Conservation (phyloP, 1,139 yeast genomes). For the Yamadazyma taylorii region DNA sequence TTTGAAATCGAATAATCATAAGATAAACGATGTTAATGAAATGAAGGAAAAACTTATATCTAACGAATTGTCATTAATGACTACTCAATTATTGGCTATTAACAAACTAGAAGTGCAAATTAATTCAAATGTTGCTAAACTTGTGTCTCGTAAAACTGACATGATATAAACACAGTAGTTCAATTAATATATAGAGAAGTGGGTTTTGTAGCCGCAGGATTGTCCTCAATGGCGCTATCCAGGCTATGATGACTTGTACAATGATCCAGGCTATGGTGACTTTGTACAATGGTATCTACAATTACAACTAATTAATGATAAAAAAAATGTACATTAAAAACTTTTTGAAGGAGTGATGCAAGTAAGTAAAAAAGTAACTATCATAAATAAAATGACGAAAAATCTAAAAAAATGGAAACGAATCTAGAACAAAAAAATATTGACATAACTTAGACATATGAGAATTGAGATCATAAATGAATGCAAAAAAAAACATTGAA, state of each 20-base stretch:
- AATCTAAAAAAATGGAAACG: slow-evolving; percentile 1
- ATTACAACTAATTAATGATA: too few species aligned
- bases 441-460: slow-evolving; percentile 4
- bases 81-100: slow-evolving; percentile 28
- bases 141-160: background rate
- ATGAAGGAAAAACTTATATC: slow-evolving; percentile 19
- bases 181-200: background rate
- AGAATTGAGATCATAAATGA: slow-evolving; percentile 1
- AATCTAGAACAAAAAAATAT: slow-evolving; percentile 1
- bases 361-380: background rate
- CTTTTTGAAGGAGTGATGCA: slow-evolving; percentile 3
- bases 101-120: slow-evolving; percentile 25
- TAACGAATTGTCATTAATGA: slow-evolving; percentile 29
- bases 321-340: slow-evolving; percentile 2
- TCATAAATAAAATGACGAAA: background rate
- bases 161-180: slow-evolving; percentile 8
- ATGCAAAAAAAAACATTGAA: slow-evolving; percentile 1
- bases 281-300: too few species aligned
- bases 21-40: background rate
- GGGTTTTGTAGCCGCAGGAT: too few species aligned
- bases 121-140: slow-evolving; percentile 14
- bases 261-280: too few species aligned
- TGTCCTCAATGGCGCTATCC: too few species aligned
- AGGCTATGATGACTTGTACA: too few species aligned
- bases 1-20: slow-evolving; percentile 9